Percentiles rank a stretch among this genome's conserved stretches.
These are phyloP conservation scores for Podaxis mareebaensis DNA, from an alignment of 768 basidiomycete genomes.

Conservation along the genomic window DNA sequence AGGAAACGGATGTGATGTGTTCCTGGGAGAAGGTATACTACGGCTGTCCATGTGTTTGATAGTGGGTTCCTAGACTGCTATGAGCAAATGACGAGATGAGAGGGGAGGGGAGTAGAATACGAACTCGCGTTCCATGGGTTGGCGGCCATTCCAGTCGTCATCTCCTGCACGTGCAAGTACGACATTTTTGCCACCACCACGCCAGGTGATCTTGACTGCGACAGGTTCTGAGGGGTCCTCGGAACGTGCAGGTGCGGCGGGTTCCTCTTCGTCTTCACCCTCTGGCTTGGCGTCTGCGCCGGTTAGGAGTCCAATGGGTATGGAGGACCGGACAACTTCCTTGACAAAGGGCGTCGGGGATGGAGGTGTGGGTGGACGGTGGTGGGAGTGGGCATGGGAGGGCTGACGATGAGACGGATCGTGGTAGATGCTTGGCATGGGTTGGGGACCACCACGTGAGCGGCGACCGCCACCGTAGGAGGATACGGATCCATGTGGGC, in stretches of 20 bases:
- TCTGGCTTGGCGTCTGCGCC: constrained; percentile 24
- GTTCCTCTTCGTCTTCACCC: constrained; percentile 17
- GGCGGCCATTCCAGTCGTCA: constrained; percentile 73
- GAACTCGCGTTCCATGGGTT: constrained; percentile 64
- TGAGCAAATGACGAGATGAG: constrained; percentile 11
- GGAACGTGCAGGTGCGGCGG: constrained; percentile 11
- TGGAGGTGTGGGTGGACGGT: constrained; percentile 1
- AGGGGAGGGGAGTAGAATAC: constrained; percentile 24
- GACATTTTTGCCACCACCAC: constrained; percentile 62
- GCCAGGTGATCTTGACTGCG: constrained; percentile 62
- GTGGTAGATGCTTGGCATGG: constrained; percentile 49
- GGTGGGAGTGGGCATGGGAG: constrained; percentile 17
- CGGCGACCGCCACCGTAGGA: constrained; percentile 1
- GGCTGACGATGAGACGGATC: constrained; percentile 21
- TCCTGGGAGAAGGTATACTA: constrained; percentile 72
- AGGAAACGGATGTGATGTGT: constrained; percentile 95
- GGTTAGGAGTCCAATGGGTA: constrained; percentile 54
- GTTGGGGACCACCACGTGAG: constrained; percentile 27
- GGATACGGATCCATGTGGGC: constrained; percentile 11
- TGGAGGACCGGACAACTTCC: constrained; percentile 63
- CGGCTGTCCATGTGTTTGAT: constrained; percentile 34
- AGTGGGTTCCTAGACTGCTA: constrained; percentile 27
- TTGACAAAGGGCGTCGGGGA: constrained; percentile 42
- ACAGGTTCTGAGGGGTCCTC: constrained; percentile 31
- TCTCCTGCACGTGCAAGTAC: constrained; percentile 73